phyloP scores from a whole-genome alignment of 2,329 filamentous ascomycete genomes.

The Dissoconium aciculare region DNA sequence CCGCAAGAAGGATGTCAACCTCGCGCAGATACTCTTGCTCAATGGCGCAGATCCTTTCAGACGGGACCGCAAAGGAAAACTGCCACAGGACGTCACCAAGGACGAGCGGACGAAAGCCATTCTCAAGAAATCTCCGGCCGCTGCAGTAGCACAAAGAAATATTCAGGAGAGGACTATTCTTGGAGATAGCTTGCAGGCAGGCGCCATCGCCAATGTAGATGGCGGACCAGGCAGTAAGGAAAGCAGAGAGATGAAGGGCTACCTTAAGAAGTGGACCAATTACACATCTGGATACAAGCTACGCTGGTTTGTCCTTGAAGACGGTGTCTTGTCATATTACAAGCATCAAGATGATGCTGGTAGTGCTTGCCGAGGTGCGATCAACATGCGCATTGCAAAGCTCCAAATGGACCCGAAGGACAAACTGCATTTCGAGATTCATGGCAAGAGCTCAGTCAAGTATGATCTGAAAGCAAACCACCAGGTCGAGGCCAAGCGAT shows the following conservation, averaged over 20 bases:
- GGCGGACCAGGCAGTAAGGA: constrained; percentile 58
- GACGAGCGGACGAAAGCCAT: constrained; percentile 81
- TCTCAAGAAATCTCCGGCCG: constrained; percentile 85
- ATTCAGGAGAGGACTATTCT: constrained; percentile 96
- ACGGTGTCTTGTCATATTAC: constrained; percentile 95
- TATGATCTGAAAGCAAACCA: constrained; percentile 97
- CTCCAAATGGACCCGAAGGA: constrained; percentile 94
- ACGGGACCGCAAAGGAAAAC: constrained; percentile 83
- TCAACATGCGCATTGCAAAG: constrained; percentile 94
- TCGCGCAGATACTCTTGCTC: constrained; percentile 79
- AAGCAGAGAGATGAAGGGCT: constrained; percentile 92
- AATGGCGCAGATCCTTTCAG: constrained; percentile 95
- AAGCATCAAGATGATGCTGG: constrained; percentile 97
- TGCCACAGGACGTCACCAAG: constrained; percentile 91
- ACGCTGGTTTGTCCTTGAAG: constrained; percentile 93
- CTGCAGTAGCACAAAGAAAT: constrained; percentile 80
- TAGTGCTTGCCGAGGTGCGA: constrained; percentile 88
- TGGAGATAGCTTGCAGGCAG: constrained; percentile 46
- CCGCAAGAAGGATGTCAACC: constrained; percentile 66
- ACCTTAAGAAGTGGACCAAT: constrained; percentile 98
- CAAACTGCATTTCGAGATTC: constrained; percentile 95
- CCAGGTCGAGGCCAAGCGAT: constrained; percentile 92
- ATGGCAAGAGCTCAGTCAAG: constrained; percentile 95
- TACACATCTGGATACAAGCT: constrained; percentile 95
- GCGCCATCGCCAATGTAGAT: constrained; percentile 27